Evolutionary conservation across 176 grass and related monocot species (phyloP).

Genomic region (Typha latifolia): DNA sequence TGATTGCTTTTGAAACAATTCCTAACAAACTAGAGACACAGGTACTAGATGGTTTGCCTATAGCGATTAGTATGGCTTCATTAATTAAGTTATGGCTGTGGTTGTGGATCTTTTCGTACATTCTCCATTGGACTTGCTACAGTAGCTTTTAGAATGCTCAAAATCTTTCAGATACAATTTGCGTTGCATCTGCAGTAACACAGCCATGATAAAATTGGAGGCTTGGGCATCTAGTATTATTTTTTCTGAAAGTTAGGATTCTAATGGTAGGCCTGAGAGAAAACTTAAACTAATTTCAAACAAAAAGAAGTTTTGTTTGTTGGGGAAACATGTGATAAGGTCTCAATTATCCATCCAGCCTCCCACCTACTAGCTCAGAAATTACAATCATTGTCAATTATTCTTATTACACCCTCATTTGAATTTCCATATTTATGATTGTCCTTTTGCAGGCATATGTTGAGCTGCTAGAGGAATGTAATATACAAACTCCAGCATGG

Average conservation of each 20-base stretch:
- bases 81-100: background rate
- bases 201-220: too few species aligned
- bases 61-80: background rate
- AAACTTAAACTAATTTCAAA: too few species aligned
- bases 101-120: background rate
- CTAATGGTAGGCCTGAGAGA: too few species aligned
- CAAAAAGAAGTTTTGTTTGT: too few species aligned
- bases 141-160: background rate
- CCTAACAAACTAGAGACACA: slow-evolving; percentile 49
- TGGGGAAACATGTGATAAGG: too few species aligned
- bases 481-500: slow-evolving; percentile 38
- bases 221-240: too few species aligned
- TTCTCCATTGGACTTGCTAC: background rate
- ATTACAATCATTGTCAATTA: too few species aligned
- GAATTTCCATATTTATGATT: background rate
- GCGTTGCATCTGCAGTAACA: too few species aligned
- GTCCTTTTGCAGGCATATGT: slow-evolving; percentile 29
- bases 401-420: background rate
- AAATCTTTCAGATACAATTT: too few species aligned
- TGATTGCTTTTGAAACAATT: slow-evolving; percentile 55
- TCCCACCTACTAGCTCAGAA: too few species aligned
- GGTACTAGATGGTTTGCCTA: slow-evolving; percentile 9
- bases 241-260: too few species aligned
- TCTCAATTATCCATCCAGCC: too few species aligned
- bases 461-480: slow-evolving; percentile 36